Conservation (phyloP, 2,329 filamentous ascomycete species). For the Coniella lustricola region DNA sequence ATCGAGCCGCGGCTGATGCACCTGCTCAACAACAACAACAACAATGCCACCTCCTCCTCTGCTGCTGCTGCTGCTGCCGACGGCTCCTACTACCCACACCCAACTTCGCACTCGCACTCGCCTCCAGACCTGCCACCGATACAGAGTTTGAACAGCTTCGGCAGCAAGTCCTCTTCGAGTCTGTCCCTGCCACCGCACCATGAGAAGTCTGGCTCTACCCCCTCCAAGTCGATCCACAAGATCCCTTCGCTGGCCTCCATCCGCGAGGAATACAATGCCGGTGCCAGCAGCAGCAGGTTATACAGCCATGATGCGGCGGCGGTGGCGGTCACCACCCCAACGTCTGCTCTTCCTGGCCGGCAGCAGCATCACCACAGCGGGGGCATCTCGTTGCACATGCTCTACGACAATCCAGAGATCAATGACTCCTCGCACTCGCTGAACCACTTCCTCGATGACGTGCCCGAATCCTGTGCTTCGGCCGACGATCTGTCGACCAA, state of each 20-base stretch:
- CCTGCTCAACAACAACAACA: slow-evolving; percentile 52
- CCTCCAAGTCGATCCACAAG: slow-evolving; percentile 16
- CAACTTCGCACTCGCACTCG: too few relatives aligned
- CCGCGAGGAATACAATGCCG: slow-evolving; percentile 13
- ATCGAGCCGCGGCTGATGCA: slow-evolving; percentile 63
- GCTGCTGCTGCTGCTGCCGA: slow-evolving; percentile 27
- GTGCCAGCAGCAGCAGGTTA: neutral
- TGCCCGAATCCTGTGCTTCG: slow-evolving; percentile 26
- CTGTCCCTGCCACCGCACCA: slow-evolving; percentile 37
- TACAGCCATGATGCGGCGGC: slow-evolving; percentile 9
- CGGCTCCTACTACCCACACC: slow-evolving; percentile 27
- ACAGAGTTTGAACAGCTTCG: slow-evolving; percentile 36
- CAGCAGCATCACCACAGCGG: slow-evolving; percentile 13
- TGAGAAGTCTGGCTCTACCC: slow-evolving; percentile 19
- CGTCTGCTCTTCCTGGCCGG: neutral
- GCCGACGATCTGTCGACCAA: slow-evolving; percentile 38
- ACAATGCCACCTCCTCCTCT: slow-evolving; percentile 29
- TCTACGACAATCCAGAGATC: slow-evolving; percentile 33
- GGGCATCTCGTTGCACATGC: slow-evolving; percentile 29
- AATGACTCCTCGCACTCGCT: slow-evolving; percentile 36
- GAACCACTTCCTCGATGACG: slow-evolving; percentile 40
- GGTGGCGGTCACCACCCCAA: too few relatives aligned
- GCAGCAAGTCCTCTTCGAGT: slow-evolving; percentile 35
- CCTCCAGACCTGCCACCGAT: slow-evolving; percentile 49
- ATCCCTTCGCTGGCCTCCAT: slow-evolving; percentile 21